Percentiles rank a stretch among this genome's conserved stretches.
Evolutionary conservation across 1,139 yeast genomes (phyloP).

Genomic region (Pichia sp.): DNA sequence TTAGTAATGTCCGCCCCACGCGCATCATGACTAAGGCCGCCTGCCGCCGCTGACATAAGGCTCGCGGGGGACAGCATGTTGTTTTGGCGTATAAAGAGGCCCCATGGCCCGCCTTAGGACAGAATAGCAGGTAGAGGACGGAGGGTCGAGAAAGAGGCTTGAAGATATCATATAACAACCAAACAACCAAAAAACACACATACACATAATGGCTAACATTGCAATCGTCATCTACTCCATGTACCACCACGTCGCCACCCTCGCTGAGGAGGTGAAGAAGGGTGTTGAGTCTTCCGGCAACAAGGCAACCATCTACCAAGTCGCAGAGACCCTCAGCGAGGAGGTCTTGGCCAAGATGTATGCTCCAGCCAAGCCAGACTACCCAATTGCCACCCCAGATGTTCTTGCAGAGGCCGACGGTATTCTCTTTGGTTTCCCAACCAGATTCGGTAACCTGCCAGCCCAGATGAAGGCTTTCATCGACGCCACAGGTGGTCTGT

Average conservation of each 20-base stretch:
- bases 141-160: too few species aligned
- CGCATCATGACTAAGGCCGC: neutral
- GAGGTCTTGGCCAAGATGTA: constrained; percentile 58
- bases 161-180: neutral
- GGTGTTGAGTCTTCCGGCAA: constrained; percentile 78
- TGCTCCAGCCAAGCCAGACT: constrained; percentile 65
- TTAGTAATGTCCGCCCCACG: neutral
- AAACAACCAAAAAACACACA: neutral
- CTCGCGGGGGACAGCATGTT: too few species aligned
- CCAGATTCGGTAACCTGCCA: constrained; percentile 78
- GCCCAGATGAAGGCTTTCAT: constrained; percentile 80
- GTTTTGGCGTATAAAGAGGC: neutral
- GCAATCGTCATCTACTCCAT: constrained; percentile 77
- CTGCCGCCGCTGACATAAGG: too few species aligned
- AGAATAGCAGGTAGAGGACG: too few species aligned
- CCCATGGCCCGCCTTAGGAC: neutral
- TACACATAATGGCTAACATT: constrained; percentile 42
- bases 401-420: constrained; percentile 65
- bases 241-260: constrained; percentile 69
- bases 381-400: constrained; percentile 64
- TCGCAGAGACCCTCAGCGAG: constrained; percentile 69
- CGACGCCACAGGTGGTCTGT: constrained; percentile 77
- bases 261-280: constrained; percentile 65
- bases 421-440: constrained; percentile 76
- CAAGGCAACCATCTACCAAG: constrained; percentile 65